Percentiles rank a stretch among this genome's conserved stretches.
Evolutionary conservation across 2,329 filamentous ascomycete species (phyloP).

Genomic region (Botryosphaeria dothidea): DNA sequence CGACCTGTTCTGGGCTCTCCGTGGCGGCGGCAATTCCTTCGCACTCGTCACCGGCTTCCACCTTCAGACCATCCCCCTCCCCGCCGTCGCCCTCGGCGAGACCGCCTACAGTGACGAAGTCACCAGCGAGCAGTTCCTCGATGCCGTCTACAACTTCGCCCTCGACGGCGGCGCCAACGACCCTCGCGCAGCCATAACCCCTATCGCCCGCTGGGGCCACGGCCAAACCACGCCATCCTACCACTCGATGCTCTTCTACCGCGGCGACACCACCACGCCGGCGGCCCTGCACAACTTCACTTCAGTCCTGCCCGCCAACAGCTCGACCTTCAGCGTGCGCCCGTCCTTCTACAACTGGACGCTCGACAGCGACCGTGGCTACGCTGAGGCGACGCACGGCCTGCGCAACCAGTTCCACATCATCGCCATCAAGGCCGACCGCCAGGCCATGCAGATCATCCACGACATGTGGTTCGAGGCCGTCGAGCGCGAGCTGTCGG

Average conservation of each 20-base stretch:
- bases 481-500: conserved; percentile 20
- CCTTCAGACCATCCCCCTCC: conserved; percentile 24
- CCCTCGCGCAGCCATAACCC: conserved; percentile 22
- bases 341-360: conserved; percentile 22
- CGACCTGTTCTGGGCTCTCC: conserved; percentile 36
- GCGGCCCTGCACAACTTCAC: conserved; percentile 22
- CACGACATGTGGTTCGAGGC: conserved; percentile 25
- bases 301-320: conserved; percentile 20
- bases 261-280: conserved; percentile 21
- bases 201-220: conserved; percentile 25
- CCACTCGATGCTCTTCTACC: conserved; percentile 26
- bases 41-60: conserved; percentile 31
- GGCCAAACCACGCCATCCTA: conserved; percentile 23
- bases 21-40: conserved; percentile 29
- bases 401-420: conserved; percentile 26
- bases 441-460: conserved; percentile 22
- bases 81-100: conserved; percentile 26
- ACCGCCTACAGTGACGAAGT: conserved; percentile 20
- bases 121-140: conserved; percentile 22
- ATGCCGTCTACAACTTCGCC: conserved; percentile 22
- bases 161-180: conserved; percentile 23
- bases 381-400: conserved; percentile 20
- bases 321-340: conserved; percentile 20
- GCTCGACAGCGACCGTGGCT: conserved; percentile 7
- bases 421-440: conserved; percentile 21